Evolutionary conservation across 495 filamentous ascomycete species (phyloP), one percentile per base, ranked within the genome.

Genomic region (Aspergillus diversus): DNA sequence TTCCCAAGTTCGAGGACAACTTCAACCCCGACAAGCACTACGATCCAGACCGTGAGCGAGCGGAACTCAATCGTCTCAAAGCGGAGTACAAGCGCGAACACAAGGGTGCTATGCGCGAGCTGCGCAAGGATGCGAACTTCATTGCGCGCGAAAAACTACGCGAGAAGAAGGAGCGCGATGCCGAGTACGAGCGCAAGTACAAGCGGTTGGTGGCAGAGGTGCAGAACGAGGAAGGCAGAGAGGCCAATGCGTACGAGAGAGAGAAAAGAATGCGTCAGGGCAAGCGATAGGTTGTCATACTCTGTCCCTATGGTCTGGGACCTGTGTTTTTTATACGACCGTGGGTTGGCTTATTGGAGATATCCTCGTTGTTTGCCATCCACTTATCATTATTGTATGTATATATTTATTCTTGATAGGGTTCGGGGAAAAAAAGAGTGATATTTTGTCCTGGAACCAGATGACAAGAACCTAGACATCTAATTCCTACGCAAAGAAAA

Each of bases 21-120:
- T 99, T 92, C 86, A 92, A 93, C 73, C 95, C 93, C 12, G 85
- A 91, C 81, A 93, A 91, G 75, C 94, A 96, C 82, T 97, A 98
- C 83, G 95, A 99, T 69, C 92, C 92, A 1, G 88, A 98, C 73
- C 86, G 86, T 56, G 93, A 95, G 71, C 90, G 95, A 32, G 84
- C 88, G n/a, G 92, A 96, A 63, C 65, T 86, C 51, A 86, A 85
- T 66, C 92, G 91, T 68, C 82, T 99, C 69, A 87, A 85, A 77
- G 87, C 88, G 51, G 94, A 99, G 79, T 87, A 92, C 84, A 97
- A 97, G 86, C 86, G 89, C 69, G 95, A 99, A 83, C 83, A 84
- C 74, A 99, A 99, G 85, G 95, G 93, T 12, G 95, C 95, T 27
- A 84, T 98, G 81, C 84, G 95, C 63, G 95, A 98, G 77, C 80